Evolutionary conservation across 495 filamentous ascomycete species (phyloP).

Genomic region (Penicillium malachiteum): DNA sequence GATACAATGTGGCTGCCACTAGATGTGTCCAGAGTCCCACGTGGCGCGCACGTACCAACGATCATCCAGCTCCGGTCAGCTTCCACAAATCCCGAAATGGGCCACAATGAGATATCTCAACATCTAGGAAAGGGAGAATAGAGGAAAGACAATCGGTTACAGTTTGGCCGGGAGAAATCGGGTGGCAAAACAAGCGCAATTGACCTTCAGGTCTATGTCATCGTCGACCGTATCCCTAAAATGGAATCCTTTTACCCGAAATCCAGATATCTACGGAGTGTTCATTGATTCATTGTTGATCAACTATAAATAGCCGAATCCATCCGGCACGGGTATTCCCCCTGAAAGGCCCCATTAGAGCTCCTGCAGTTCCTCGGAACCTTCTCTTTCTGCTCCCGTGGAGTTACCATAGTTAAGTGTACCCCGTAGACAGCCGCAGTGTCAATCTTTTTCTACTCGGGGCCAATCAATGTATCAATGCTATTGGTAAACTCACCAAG

Average conservation of each 20-base stretch:
- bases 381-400: background rate
- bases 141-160: background rate
- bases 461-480: background rate
- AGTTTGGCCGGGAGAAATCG: background rate
- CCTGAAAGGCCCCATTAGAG: background rate
- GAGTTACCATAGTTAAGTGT: background rate
- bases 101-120: background rate
- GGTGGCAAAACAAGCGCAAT: too few species aligned
- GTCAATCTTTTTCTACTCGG: background rate
- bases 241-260: background rate
- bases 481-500: slow-evolving; percentile 8
- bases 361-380: background rate
- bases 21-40: slow-evolving; percentile 17
- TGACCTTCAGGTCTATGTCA: too few species aligned
- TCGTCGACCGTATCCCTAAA: too few species aligned
- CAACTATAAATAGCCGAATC: background rate
- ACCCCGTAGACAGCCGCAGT: background rate
- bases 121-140: background rate
- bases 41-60: slow-evolving; percentile 14
- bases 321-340: background rate
- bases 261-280: too few species aligned
- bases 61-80: background rate
- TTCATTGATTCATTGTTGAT: background rate
- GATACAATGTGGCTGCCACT: slow-evolving; percentile 7
- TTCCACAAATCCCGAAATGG: background rate